phyloP scores from a whole-genome alignment of 345 rosid species.

The Gossypioides kirkii region DNA sequence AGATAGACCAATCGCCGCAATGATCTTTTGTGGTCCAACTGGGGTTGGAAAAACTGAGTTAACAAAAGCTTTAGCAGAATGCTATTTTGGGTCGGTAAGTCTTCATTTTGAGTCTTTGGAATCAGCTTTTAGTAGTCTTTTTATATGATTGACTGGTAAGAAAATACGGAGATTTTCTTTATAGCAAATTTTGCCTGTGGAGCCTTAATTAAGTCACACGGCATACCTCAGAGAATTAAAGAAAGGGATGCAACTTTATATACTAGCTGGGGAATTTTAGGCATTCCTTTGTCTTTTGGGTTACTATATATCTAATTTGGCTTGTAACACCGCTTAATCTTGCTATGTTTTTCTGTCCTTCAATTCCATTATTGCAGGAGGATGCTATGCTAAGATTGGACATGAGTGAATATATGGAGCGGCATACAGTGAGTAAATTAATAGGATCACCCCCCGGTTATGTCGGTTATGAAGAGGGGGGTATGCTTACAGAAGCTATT shows the following conservation, averaged over 20 bases:
- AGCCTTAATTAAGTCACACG: too few species aligned
- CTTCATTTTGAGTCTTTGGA: slow-evolving; percentile 4
- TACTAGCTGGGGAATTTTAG: background rate
- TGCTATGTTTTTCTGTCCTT: background rate
- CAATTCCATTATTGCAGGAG: slow-evolving; percentile 46
- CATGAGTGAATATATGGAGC: slow-evolving; percentile 99
- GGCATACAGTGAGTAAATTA: slow-evolving; percentile 89
- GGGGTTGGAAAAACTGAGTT: slow-evolving; percentile 98
- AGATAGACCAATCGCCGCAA: slow-evolving; percentile 84
- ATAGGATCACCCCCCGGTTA: slow-evolving; percentile 97
- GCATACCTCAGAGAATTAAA: too few species aligned
- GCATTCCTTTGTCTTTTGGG: background rate
- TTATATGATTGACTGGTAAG: too few species aligned
- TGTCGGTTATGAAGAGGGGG: slow-evolving; percentile 90
- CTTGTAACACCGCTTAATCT: background rate
- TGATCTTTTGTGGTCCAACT: slow-evolving; percentile 98
- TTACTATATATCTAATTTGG: background rate
- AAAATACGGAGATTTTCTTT: too few species aligned
- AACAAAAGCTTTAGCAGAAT: slow-evolving; percentile 78
- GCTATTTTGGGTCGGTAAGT: slow-evolving; percentile 90
- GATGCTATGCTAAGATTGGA: slow-evolving; percentile 93
- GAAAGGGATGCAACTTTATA: too few species aligned
- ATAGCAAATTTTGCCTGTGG: too few species aligned
- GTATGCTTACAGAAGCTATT: slow-evolving; percentile 90
- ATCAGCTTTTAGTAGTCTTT: background rate